Evolutionary conservation across 208 protist genomes (phyloP), one percentile per base, ranked within the genome.

Genomic region (Wallacemonas sp.): DNA sequence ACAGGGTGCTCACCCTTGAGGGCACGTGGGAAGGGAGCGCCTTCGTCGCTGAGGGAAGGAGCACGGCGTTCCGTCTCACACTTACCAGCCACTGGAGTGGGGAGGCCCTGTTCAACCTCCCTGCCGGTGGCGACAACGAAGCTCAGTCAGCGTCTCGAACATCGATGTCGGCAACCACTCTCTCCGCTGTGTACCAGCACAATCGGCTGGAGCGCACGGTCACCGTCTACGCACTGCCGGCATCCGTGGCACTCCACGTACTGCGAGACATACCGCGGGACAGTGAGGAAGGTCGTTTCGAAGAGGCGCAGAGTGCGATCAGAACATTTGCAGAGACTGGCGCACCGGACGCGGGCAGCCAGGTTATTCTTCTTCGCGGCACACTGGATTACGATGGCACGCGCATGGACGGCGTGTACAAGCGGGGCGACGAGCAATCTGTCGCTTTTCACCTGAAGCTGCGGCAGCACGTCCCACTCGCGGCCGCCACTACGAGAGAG

Each of bases 1-100:
- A 30, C 54, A 24, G 54, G 42, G 29, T 81, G 71, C 39, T 85
- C 21, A 76, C 82, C 9, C 57, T 93, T 12, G 80, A 86, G 45
- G 88, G 88, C 3, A 70, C 79, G 42, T 96, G 91, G 88, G 58
- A 91, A 22, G 89, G 86, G 12, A 80, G 89, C 39, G 50, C 78
- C 29, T 68, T n/a, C 0, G 26, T 73, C 5, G 41, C 60, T 8
- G 42, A 53, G 12, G 38, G 33, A 12, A 17, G 44, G 29, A 53
- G 15, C 9, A 30, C 57, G 8, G 29, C 37, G 3, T 33, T 66
- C 22, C 36, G 36, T 4, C 42, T 66, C 24, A 46, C 37, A 9
- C 26, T 64, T 8, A 10, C 21, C 12, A 46, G 15, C 19, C 8
- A 21, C 36, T 46, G 37, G 36, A 3, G 3, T 13, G 64, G 64